These are phyloP conservation scores for Speleostelium caveatum DNA, from an alignment of 78 protist genomes.

Conservation along the genomic window DNA sequence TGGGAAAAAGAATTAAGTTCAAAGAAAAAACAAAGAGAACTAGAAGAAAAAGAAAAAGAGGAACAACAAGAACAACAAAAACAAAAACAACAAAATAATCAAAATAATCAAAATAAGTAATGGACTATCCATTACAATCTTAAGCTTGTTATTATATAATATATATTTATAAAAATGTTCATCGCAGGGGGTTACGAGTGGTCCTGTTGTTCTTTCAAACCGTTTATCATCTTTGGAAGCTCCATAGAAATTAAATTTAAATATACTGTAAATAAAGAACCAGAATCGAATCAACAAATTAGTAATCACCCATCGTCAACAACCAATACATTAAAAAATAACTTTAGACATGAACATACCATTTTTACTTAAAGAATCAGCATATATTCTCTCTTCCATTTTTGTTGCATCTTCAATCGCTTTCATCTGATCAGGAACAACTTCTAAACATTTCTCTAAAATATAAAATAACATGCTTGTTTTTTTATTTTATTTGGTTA, in stretches of 20 bases:
- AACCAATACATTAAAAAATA: not conserved
- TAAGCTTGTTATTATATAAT: too few species aligned
- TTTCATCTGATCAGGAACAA: not conserved
- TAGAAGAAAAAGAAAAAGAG: not conserved
- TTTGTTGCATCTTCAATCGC: slow-evolving; percentile 6
- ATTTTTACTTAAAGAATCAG: slow-evolving; percentile 15
- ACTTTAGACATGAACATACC: not conserved
- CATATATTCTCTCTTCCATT: slow-evolving; percentile 29
- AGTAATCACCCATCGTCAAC: not conserved
- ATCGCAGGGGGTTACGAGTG: too few species aligned
- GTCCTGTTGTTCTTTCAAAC: too few species aligned
- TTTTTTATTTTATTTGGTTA: not conserved
- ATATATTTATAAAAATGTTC: too few species aligned
- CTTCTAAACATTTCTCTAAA: slow-evolving; percentile 19
- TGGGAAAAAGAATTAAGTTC: slow-evolving; percentile 35
- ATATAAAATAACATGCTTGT: slow-evolving; percentile 16
- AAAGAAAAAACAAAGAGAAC: slow-evolving; percentile 3
- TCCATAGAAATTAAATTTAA: slow-evolving; percentile 23
- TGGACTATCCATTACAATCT: too few species aligned
- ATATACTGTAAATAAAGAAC: not conserved
- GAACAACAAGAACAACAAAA: too few species aligned
- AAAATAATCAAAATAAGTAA: too few species aligned
- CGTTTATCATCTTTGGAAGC: too few species aligned
- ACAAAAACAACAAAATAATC: too few species aligned
- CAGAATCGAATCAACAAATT: not conserved